phyloP scores from a whole-genome alignment of 805 yeast genomes.

The Kluyveromyces wickerhamii region DNA sequence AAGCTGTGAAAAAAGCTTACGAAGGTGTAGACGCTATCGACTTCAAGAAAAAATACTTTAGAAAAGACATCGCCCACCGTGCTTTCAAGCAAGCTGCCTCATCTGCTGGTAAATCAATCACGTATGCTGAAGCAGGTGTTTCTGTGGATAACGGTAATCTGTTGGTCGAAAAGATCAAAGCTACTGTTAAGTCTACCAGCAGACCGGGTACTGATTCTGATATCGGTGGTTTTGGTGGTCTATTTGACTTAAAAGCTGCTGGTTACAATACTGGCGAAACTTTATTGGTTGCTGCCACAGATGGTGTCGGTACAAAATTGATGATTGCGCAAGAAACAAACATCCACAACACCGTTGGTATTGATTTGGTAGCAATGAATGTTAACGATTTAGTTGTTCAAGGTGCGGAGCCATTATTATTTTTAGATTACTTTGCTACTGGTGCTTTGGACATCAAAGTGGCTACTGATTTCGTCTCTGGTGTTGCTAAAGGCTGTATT shows the following conservation, averaged over 20 bases:
- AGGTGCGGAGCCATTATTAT: conserved; percentile 96
- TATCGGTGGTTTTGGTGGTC: conserved; percentile 98
- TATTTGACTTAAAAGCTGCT: conserved; percentile 82
- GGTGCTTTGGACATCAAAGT: conserved; percentile 79
- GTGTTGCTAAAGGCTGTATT: conserved; percentile 95
- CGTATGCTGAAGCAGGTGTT: conserved; percentile 95
- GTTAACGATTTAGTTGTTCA: conserved; percentile 96
- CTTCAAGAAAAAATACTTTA: conserved; percentile 70
- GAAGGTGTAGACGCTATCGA: conserved; percentile 69
- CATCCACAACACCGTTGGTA: conserved; percentile 96
- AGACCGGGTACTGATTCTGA: conserved; percentile 97
- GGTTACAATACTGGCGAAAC: conserved; percentile 72
- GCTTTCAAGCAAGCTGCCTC: conserved; percentile 54
- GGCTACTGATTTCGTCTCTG: conserved; percentile 83
- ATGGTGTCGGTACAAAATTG: conserved; percentile 97
- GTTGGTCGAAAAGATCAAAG: conserved; percentile 84
- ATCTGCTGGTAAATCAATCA: conserved; percentile 39
- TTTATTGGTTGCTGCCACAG: conserved; percentile 94
- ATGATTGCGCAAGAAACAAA: conserved; percentile 86
- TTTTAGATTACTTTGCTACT: conserved; percentile 93
- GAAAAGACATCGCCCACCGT: conserved; percentile 92
- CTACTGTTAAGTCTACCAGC: conserved; percentile 82
- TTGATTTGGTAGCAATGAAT: conserved; percentile 97
- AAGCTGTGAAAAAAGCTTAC: conserved; percentile 82
- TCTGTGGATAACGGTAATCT: conserved; percentile 93